Conservation (phyloP, 352 stramenopile species). For the Pythium rishiriense region DNA sequence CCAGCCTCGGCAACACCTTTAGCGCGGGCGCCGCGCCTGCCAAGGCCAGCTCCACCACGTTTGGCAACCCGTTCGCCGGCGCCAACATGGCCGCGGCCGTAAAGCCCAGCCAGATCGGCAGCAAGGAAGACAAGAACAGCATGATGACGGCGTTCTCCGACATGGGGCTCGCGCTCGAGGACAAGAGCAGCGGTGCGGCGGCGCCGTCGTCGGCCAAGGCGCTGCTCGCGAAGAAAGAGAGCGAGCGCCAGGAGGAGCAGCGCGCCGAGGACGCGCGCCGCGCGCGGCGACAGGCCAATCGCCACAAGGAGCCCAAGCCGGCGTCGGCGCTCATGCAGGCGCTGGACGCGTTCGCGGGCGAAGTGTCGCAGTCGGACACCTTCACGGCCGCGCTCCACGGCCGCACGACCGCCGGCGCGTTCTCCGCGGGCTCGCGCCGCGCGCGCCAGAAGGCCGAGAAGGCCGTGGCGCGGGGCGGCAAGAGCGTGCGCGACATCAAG, state of each 20-base stretch:
- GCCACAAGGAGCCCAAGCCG: slow-evolving; percentile 22
- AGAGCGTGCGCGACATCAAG: slow-evolving; percentile 38
- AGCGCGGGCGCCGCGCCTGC: neutral
- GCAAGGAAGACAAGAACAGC: slow-evolving; percentile 27
- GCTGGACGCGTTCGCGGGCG: slow-evolving; percentile 57
- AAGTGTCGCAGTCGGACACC: slow-evolving; percentile 41
- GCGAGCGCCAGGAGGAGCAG: slow-evolving; percentile 43
- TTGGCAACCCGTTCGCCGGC: slow-evolving; percentile 30
- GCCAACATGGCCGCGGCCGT: slow-evolving; percentile 1
- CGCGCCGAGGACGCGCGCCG: slow-evolving; percentile 23
- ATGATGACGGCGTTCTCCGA: slow-evolving; percentile 64
- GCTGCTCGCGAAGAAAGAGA: slow-evolving; percentile 49
- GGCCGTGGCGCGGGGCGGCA: slow-evolving; percentile 28
- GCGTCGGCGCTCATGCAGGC: slow-evolving; percentile 60
- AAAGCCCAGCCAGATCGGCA: slow-evolving; percentile 13
- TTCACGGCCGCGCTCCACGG: slow-evolving; percentile 24
- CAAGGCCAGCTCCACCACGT: neutral
- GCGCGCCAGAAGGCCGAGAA: slow-evolving; percentile 52
- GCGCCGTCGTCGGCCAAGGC: slow-evolving; percentile 40
- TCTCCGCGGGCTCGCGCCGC: slow-evolving; percentile 35
- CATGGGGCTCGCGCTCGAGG: slow-evolving; percentile 47
- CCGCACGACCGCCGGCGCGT: slow-evolving; percentile 21
- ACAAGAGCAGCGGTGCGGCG: neutral
- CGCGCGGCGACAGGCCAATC: slow-evolving; percentile 35
- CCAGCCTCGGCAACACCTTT: slow-evolving; percentile 22